These are phyloP conservation scores for Sesbania bispinosa DNA, from an alignment of 306 rosid species.

Conservation along the genomic window DNA sequence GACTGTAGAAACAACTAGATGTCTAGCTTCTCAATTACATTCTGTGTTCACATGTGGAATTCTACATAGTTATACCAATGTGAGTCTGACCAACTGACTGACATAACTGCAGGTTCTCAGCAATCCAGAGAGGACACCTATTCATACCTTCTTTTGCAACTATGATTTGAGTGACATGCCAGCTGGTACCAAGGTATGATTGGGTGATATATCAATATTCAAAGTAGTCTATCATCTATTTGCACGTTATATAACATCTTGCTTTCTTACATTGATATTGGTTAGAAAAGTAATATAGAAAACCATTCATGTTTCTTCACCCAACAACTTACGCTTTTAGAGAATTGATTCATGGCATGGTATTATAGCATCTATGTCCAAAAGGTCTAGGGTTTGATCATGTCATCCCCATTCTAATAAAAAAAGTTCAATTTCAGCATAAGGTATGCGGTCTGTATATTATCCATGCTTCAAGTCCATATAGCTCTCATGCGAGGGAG, in stretches of 20 bases:
- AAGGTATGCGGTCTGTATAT: neutral
- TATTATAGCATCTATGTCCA: neutral
- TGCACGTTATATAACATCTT: neutral
- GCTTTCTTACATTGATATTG: slow-evolving; percentile 24
- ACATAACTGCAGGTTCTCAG: slow-evolving; percentile 73
- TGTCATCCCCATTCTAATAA: neutral
- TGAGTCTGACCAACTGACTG: slow-evolving; percentile 13
- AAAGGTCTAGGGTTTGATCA: neutral
- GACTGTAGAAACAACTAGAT: neutral
- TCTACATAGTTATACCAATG: slow-evolving; percentile 14
- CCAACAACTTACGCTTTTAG: neutral
- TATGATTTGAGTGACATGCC: slow-evolving; percentile 98
- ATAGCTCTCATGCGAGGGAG: neutral
- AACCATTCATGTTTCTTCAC: neutral
- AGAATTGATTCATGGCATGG: neutral
- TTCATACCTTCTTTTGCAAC: slow-evolving; percentile 97
- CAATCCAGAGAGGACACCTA: slow-evolving; percentile 98
- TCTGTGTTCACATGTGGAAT: neutral
- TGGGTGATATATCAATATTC: slow-evolving; percentile 1
- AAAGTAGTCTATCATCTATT: slow-evolving; percentile 17
- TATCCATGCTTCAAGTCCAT: neutral
- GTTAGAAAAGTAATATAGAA: neutral
- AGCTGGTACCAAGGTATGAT: slow-evolving; percentile 88
- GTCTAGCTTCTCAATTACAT: slow-evolving; percentile 9
- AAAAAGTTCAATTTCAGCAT: neutral